Evolutionary conservation across 139 green algal genomes (phyloP), one percentile per base, ranked within the genome.

Genomic region (Picochlorum costavermella): DNA sequence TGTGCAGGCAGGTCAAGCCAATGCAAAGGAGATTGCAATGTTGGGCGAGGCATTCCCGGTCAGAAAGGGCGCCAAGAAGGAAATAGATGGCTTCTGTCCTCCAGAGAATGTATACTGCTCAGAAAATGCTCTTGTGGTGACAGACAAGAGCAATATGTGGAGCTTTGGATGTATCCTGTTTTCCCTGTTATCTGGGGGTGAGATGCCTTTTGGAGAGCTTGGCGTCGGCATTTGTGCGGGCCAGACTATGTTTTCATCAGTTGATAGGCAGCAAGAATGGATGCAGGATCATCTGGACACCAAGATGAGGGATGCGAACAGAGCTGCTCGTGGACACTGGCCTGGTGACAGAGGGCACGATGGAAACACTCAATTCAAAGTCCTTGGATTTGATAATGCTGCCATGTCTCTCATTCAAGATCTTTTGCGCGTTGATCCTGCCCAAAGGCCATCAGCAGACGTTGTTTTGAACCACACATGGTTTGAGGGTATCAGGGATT

Each of bases 81-180:
- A 23, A 53, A 23, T 53, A 23, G 50, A 30, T 59, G n/a, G 20
- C 5, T 69, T 74, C 60, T 12, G 63, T 37, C 37, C 71, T 2
- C 71, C 71, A 14, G 71, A 78, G 63, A 51, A 67, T 55, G 65
- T 64, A 31, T 49, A 59, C 23, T 76, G 63, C 58, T 43, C 64
- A 60, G n/a, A 33, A 11, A 44, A 67, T 53, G 46, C n/a, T 23
- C 46, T 28, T 53, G 46, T 23, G 6, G 61, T 64, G 46, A 76
- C 56, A 13, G 63, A 45, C 17, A 49, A 65, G 51, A 43, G 50
- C 40, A 65, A 78, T 59, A 65, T 78, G 61, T 78, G 71, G 71
- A 61, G 66, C 33, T 46, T 78, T 59, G 71, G 71, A 16, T 44
- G 72, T 5, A 56, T 73, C 9, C 60, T 78, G 8, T 78, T 78